These are phyloP conservation scores for Pseudogymnoascus sp. DNA, from an alignment of 2,329 filamentous ascomycete genomes.

Conservation along the genomic window DNA sequence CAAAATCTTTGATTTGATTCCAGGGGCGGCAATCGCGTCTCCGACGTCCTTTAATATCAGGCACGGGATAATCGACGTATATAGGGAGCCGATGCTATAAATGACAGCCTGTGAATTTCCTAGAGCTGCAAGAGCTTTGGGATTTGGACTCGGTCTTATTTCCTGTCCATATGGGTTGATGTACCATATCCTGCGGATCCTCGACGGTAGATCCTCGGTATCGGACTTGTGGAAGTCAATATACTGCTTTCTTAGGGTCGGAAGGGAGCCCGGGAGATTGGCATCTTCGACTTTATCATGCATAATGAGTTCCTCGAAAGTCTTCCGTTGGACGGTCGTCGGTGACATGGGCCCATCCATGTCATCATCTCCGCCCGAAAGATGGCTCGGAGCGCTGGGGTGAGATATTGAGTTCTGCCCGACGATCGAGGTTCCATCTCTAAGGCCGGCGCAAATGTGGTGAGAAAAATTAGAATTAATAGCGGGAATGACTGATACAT, in stretches of 20 bases:
- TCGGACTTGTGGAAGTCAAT: slow-evolving; percentile 72
- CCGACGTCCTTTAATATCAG: slow-evolving; percentile 73
- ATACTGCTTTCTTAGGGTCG: slow-evolving; percentile 70
- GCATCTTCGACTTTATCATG: slow-evolving; percentile 69
- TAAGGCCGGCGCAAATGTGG: slow-evolving; percentile 79
- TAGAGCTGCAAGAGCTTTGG: slow-evolving; percentile 66
- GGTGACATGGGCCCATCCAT: slow-evolving; percentile 15
- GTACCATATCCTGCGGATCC: slow-evolving; percentile 85
- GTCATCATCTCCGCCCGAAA: slow-evolving; percentile 11
- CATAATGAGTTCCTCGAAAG: slow-evolving; percentile 37
- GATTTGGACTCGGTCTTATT: slow-evolving; percentile 77
- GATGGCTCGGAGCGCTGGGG: slow-evolving; percentile 36
- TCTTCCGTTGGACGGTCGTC: slow-evolving; percentile 9
- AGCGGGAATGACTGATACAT: slow-evolving; percentile 74
- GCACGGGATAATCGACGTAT: slow-evolving; percentile 80
- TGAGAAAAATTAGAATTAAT: slow-evolving; percentile 94
- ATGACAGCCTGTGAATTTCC: slow-evolving; percentile 60
- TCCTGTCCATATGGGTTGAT: slow-evolving; percentile 99
- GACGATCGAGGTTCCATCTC: slow-evolving; percentile 69
- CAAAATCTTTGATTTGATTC: slow-evolving; percentile 53
- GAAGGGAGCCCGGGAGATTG: slow-evolving; percentile 72
- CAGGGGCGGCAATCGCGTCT: slow-evolving; percentile 44
- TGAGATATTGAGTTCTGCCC: slow-evolving; percentile 93
- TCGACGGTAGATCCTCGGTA: slow-evolving; percentile 66
- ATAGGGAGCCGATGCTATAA: slow-evolving; percentile 90